These are phyloP conservation scores for Xylaria sp. DNA, from an alignment of 2,329 filamentous ascomycete species.

Conservation along the genomic window DNA sequence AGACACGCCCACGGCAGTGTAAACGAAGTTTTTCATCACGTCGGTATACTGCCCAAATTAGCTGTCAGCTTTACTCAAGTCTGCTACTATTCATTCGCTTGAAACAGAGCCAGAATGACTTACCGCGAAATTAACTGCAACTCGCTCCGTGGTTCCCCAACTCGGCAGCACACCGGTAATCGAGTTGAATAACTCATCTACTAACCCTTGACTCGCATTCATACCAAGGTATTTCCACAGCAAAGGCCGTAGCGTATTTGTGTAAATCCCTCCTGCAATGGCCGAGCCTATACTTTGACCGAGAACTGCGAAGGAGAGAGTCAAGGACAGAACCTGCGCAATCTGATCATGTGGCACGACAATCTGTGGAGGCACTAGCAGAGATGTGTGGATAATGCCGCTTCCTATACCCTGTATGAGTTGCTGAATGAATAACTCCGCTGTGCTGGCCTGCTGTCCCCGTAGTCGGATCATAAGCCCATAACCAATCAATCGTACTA, in stretches of 20 bases:
- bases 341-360: background rate
- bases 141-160: background rate
- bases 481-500: background rate
- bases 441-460: background rate
- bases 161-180: background rate
- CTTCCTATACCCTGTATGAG: background rate
- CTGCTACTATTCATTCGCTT: background rate
- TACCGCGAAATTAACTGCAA: background rate
- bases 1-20: background rate
- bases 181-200: slow-evolving; percentile 1
- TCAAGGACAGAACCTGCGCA: slow-evolving; percentile 1
- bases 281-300: background rate
- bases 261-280: background rate
- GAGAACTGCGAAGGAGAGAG: background rate
- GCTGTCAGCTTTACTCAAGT: background rate
- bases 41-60: background rate
- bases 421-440: background rate
- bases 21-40: background rate
- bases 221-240: background rate
- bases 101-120: background rate
- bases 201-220: background rate
- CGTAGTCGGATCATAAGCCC: background rate
- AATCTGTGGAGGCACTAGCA: background rate
- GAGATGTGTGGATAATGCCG: background rate
- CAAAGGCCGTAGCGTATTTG: background rate